Base-by-base conservation (phyloP, 352 stramenopile genomes). In the Discostella stelligera region DNA sequence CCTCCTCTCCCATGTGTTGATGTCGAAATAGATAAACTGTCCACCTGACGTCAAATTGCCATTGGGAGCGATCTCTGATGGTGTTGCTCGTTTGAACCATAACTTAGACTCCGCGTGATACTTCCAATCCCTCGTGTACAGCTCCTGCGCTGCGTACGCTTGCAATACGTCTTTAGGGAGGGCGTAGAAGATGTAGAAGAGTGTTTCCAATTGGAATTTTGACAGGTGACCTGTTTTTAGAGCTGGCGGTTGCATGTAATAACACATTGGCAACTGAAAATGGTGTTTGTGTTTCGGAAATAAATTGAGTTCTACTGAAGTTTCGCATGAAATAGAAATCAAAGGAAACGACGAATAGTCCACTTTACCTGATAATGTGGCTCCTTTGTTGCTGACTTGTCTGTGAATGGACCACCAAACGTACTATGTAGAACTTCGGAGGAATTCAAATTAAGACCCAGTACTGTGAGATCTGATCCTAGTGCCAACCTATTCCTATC, bases 151-250 rank as follows among this genome's bases (percentile, higher is more conserved):
- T 60, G 90, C 80, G 60, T 94, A 94, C 6, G 91, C 88, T 87
- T 99, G 97, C 59, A 98, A 86, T 4, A 97, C 94, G 84, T 99
- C 97, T 89, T 98, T 97, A 52, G 97, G 97, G 90, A 99, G 96
- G 63, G 95, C 95, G 89, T 99, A 99, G 86, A 99, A 99, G 79
- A 99, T 97, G 90, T 98, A 99, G 88, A 99, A 99, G 21, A 99
- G 89, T 63, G 97, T 99, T 91, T 99, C 96, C 53, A 98, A 87
- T 77, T 98, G 94, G 85, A 99, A 99, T 87, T 99, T 98, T 60
- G 93, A 96, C 75, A 99, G 90, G 78, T 99, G 96, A 67, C 95
- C 96, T 56, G 95, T 97, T 90, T 98, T 98, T 59, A 99, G 91
- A 60, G 96, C 94, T n/a, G 96, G 95, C 55, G 96, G 95, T 89